Evolutionary conservation across 495 filamentous ascomycete genomes (phyloP).

Genomic region (Friedmanniomyces endolithicus): DNA sequence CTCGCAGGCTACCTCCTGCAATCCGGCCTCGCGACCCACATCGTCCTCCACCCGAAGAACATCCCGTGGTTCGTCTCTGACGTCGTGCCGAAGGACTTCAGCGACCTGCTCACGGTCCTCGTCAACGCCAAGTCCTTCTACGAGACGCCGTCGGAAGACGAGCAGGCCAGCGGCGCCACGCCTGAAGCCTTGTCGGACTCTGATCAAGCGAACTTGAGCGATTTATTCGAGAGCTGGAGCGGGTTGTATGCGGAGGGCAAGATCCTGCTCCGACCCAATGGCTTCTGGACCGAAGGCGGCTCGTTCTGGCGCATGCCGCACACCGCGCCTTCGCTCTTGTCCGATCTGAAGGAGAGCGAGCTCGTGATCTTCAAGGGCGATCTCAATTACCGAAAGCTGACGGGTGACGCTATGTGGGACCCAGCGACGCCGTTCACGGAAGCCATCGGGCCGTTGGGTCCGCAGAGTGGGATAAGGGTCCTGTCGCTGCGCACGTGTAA

Average conservation of each 20-base stretch:
- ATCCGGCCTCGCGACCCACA: constrained; percentile 64
- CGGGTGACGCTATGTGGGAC: constrained; percentile 81
- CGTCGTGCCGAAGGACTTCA: constrained; percentile 75
- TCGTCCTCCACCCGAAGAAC: constrained; percentile 86
- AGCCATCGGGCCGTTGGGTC: constrained; percentile 79
- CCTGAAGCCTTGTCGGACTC: constrained; percentile 49
- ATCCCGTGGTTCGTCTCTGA: constrained; percentile 98
- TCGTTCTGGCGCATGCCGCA: constrained; percentile 77
- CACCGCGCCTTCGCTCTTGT: constrained; percentile 50
- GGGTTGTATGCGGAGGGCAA: constrained; percentile 67
- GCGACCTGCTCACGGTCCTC: constrained; percentile 63
- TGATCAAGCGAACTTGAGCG: constrained; percentile 54
- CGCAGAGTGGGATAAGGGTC: constrained; percentile 63
- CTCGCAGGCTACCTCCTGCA: constrained; percentile 79
- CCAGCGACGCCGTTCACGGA: constrained; percentile 73
- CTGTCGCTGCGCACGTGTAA: constrained; percentile 88
- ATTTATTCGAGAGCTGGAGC: constrained; percentile 74
- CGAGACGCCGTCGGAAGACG: constrained; percentile 50
- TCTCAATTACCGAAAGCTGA: constrained; percentile 86
- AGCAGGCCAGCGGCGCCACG: constrained; percentile 40
- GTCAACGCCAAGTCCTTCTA: constrained; percentile 65
- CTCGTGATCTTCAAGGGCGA: constrained; percentile 97
- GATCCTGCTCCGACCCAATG: constrained; percentile 63
- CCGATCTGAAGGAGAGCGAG: constrained; percentile 72
- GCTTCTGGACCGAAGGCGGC: constrained; percentile 78